These are phyloP conservation scores for Rhodotorula sp. DNA, from an alignment of 1,284 basidiomycete genomes.

Conservation along the genomic window DNA sequence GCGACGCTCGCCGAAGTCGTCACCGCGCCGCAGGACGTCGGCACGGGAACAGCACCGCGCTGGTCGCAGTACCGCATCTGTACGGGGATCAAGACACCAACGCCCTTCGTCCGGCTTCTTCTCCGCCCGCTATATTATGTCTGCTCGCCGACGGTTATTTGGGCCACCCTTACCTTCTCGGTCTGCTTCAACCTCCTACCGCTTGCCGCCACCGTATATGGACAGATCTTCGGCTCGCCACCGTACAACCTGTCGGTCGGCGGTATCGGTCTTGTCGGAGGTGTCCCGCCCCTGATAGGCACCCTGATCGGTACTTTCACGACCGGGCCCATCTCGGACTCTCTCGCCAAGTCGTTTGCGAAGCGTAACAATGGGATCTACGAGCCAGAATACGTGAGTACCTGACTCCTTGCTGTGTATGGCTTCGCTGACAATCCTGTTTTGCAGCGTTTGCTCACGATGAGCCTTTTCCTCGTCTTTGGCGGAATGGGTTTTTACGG, in stretches of 20 bases:
- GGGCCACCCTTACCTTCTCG: conserved; percentile 9
- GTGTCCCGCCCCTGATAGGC: conserved; percentile 48
- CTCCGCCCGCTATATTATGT: conserved; percentile 10
- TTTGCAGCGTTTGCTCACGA: conserved; percentile 38
- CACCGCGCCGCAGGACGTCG: not conserved
- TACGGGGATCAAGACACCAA: conserved; percentile 4
- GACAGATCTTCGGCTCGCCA: conserved; percentile 26
- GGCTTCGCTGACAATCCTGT: not conserved
- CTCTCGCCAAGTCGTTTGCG: conserved; percentile 53
- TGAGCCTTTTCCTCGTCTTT: conserved; percentile 51
- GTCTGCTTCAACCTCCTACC: conserved; percentile 30
- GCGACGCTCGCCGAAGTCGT: not conserved
- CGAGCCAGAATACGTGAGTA: conserved; percentile 53
- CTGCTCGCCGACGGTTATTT: conserved; percentile 10
- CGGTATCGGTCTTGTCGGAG: conserved; percentile 50
- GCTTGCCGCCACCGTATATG: conserved; percentile 24
- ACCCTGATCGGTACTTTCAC: conserved; percentile 50
- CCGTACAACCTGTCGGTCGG: conserved; percentile 28
- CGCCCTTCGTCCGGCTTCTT: conserved; percentile 1
- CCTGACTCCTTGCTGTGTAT: conserved; percentile 50
- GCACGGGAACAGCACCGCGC: not conserved
- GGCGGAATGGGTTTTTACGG: conserved; percentile 48
- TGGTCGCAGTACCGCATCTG: conserved; percentile 11
- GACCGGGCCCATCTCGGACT: conserved; percentile 53
- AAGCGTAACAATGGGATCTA: conserved; percentile 54